Conservation (phyloP, 176 grass and related monocot species). For the Rhynchospora pubera region DNA sequence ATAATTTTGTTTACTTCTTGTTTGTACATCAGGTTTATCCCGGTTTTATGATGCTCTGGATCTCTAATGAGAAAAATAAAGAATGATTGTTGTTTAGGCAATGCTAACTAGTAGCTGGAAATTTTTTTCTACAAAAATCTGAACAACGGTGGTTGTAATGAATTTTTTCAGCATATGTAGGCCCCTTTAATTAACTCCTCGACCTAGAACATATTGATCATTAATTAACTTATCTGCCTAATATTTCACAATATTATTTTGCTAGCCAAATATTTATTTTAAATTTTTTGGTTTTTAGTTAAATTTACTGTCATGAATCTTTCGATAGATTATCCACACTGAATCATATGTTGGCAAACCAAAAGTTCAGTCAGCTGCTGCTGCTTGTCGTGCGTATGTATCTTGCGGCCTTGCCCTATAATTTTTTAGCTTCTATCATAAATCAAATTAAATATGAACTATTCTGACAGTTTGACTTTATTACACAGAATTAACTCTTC, state of each 20-base stretch:
- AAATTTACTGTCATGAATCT: conserved; percentile 24
- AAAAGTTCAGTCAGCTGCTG: conserved; percentile 89
- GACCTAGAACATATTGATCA: background rate
- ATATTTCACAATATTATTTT: background rate
- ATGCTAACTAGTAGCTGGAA: background rate
- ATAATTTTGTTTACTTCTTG: conserved; percentile 2
- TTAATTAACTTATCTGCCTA: background rate
- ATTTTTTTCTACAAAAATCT: background rate
- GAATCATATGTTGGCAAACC: conserved; percentile 68
- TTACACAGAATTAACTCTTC: conserved; percentile 85
- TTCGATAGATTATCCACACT: conserved; percentile 77
- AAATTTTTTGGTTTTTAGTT: background rate
- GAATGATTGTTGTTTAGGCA: background rate
- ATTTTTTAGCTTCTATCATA: background rate
- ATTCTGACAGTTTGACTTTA: conserved; percentile 12
- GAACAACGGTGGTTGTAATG: background rate
- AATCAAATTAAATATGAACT: background rate
- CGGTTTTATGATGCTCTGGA: background rate
- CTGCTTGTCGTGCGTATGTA: conserved; percentile 83
- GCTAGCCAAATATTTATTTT: background rate
- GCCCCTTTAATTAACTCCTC: background rate
- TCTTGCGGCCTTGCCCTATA: background rate
- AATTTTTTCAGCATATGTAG: background rate
- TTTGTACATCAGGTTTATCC: background rate
- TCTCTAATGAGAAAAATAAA: background rate